Conservation (phyloP, 2,329 filamentous ascomycete species). For the Diaporthe sp. region DNA sequence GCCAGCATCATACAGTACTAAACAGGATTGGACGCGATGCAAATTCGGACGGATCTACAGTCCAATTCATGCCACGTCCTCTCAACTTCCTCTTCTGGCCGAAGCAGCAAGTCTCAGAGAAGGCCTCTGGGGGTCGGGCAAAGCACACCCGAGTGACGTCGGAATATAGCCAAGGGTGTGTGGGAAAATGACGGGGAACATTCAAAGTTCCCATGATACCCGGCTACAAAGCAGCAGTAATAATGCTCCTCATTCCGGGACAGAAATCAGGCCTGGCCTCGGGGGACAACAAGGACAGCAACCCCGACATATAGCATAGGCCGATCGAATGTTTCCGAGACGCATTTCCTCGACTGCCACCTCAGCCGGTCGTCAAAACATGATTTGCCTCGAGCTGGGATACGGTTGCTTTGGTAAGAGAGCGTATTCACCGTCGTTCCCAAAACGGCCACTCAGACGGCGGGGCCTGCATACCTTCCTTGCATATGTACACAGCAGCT, state of each 20-base stretch:
- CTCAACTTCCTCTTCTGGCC: neutral
- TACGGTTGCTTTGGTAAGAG: neutral
- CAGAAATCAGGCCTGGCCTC: neutral
- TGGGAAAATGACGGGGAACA: neutral
- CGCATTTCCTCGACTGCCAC: neutral
- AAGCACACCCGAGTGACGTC: constrained; percentile 16
- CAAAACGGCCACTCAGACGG: neutral
- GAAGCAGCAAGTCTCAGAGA: neutral
- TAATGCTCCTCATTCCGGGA: neutral
- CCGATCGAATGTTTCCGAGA: constrained; percentile 29
- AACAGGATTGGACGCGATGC: neutral
- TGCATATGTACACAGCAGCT: neutral
- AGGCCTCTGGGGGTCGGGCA: neutral
- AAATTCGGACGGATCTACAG: neutral
- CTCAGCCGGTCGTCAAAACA: neutral
- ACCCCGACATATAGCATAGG: constrained; percentile 14
- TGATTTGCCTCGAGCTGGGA: constrained; percentile 8
- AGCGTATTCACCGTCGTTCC: constrained; percentile 11
- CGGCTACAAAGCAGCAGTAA: neutral
- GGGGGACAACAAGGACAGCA: neutral
- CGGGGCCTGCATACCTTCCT: neutral
- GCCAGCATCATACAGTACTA: neutral
- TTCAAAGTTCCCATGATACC: neutral
- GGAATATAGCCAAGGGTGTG: constrained; percentile 15
- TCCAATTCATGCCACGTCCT: neutral